Base-by-base conservation (phyloP, 1,284 basidiomycete genomes). In the Apiotrichum domesticum region DNA sequence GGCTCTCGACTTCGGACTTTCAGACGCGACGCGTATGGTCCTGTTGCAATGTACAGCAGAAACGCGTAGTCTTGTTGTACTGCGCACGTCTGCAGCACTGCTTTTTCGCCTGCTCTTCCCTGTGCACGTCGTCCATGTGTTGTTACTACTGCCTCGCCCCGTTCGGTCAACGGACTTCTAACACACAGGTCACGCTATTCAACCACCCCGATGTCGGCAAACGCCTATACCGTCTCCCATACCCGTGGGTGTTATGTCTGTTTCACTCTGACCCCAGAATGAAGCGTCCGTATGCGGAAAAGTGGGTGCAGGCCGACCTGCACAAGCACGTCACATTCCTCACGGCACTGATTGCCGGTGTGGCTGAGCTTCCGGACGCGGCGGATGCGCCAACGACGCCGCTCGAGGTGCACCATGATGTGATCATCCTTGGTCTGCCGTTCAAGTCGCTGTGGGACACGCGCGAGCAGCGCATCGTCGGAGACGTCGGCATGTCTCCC, bases 191-290 rank as follows among this genome's bases (percentile, higher is more conserved):
- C 11, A 51, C 48, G 29, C 58, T 67, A 14, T 67, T 64, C 62
- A 65, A 63, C 48, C 52, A 62, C 43, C 59, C 54, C 9, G 46
- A 14, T 11, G 55, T 67, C 29, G 64, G 62, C 7, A 14, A 48
- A 40, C 58, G 65, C 10, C 60, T 67, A 6, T 65, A 51, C 51
- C 35, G 41, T 6, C 49, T 63, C 2, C 65, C 65, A 13, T 65
- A 61, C 42, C 65, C 65, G 64, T 66, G 51, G 54, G 64, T 57
- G 46, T 42, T 32, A 35, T n/a, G 5, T 14, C 37, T 39, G 37
- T 39, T 39, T 39, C 13, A 9, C 21, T 21, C 51, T 47, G 34
- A 48, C 32, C 2, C 5, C 46, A 63, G 62, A 3, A 63, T 64
- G 58, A 32, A 47, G 4, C 46, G 45, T n/a, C 35, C 47, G 29